These are phyloP conservation scores for Vigna radiata DNA, from an alignment of 306 rosid genomes.

Conservation along the genomic window DNA sequence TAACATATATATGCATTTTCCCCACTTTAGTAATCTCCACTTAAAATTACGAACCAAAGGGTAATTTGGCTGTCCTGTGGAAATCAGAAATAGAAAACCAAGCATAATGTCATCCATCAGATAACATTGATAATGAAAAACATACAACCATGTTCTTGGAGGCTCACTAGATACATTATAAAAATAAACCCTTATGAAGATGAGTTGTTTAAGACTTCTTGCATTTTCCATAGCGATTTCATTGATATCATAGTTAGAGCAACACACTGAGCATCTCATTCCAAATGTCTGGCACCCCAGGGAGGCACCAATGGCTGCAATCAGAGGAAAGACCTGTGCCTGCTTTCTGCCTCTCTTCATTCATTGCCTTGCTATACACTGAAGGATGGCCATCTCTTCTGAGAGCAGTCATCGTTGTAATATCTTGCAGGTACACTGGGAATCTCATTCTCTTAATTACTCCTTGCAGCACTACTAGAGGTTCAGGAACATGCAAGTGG, in stretches of 20 bases:
- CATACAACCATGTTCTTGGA: conserved; percentile 41
- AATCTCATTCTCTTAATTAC: conserved; percentile 88
- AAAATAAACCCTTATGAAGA: conserved; percentile 43
- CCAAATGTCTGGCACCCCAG: conserved; percentile 98
- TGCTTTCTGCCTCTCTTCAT: conserved; percentile 65
- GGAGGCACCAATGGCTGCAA: conserved; percentile 99
- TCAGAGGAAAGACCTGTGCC: conserved; percentile 69
- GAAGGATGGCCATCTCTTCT: conserved; percentile 96
- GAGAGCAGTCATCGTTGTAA: conserved; percentile 82
- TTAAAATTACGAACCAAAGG: conserved; percentile 22
- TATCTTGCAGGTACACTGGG: conserved; percentile 84
- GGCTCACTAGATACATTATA: conserved; percentile 34
- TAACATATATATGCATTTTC: not conserved
- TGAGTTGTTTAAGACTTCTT: conserved; percentile 47
- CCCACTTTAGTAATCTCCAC: not conserved
- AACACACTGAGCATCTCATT: conserved; percentile 85
- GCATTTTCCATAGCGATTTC: conserved; percentile 39
- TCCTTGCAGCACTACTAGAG: conserved; percentile 67
- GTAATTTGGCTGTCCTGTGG: conserved; percentile 27
- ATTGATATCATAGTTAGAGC: conserved; percentile 50
- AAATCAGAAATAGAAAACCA: conserved; percentile 41
- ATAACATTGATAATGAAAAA: conserved; percentile 34
- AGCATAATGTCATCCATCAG: conserved; percentile 41
- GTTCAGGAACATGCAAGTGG: conserved; percentile 81
- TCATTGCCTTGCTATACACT: conserved; percentile 66